Evolutionary conservation across 2,329 filamentous ascomycete species (phyloP).

Genomic region (Talaromyces sp.): DNA sequence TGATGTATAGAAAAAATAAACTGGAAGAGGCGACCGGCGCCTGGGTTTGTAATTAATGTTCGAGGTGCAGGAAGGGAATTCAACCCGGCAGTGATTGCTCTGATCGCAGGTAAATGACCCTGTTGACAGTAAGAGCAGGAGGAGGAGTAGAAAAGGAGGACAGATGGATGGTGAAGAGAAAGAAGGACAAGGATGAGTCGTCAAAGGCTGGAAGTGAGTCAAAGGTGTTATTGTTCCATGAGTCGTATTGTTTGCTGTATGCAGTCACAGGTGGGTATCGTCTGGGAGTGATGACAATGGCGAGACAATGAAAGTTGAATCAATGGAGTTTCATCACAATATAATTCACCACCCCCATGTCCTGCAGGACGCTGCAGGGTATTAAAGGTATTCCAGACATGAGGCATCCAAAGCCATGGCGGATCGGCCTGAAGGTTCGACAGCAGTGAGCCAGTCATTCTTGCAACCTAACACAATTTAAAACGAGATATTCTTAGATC

Average conservation of each 20-base stretch:
- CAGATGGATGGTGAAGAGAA: neutral
- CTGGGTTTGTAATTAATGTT: neutral
- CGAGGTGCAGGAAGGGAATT: neutral
- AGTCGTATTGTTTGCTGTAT: conserved; percentile 8
- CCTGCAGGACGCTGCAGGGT: conserved; percentile 1
- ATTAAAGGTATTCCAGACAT: conserved; percentile 7
- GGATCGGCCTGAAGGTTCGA: neutral
- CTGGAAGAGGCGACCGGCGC: conserved; percentile 9
- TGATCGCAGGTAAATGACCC: neutral
- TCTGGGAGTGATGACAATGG: neutral
- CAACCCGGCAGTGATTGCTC: neutral
- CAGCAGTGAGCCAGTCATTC: conserved; percentile 8
- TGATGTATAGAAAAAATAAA: neutral
- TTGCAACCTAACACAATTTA: neutral
- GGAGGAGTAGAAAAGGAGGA: conserved; percentile 1
- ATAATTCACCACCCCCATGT: neutral
- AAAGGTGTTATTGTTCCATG: conserved; percentile 7
- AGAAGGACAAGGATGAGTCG: neutral
- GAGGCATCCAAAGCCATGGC: neutral
- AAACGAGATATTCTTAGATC: conserved; percentile 4
- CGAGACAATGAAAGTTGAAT: neutral
- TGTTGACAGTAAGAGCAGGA: neutral
- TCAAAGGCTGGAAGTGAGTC: neutral
- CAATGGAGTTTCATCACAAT: conserved; percentile 4
- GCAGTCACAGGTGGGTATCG: neutral